phyloP scores from a whole-genome alignment of 2,329 filamentous ascomycete genomes.

The Periconia sp. region DNA sequence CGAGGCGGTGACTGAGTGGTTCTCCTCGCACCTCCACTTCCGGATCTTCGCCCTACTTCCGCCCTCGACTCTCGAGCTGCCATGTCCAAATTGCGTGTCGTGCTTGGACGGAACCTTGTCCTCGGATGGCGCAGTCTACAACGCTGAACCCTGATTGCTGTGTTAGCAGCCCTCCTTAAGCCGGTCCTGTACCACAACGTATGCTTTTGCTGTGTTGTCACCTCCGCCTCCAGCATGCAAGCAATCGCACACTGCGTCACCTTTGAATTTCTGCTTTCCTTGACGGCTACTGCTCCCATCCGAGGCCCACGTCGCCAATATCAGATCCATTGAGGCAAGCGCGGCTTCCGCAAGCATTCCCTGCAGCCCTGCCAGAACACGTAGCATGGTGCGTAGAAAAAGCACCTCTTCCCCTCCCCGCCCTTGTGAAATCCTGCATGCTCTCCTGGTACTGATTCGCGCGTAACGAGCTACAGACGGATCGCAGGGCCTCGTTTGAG shows the following conservation, averaged over 20 bases:
- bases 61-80: conserved; percentile 25
- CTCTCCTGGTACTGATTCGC: conserved; percentile 28
- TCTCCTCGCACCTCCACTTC: conserved; percentile 18
- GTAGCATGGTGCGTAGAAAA: conserved; percentile 48
- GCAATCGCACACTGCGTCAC: conserved; percentile 39
- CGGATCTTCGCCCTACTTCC: conserved; percentile 10
- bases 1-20: conserved; percentile 38
- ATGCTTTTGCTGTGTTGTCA: conserved; percentile 25
- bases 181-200: conserved; percentile 40
- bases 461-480: conserved; percentile 31
- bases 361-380: conserved; percentile 30
- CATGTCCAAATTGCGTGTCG: conserved; percentile 25
- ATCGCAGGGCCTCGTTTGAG: conserved; percentile 31
- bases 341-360: conserved; percentile 29
- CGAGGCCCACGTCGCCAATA: conserved; percentile 31
- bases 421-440: conserved; percentile 12
- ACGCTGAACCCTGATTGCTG: conserved; percentile 29
- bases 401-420: conserved; percentile 17
- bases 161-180: conserved; percentile 32
- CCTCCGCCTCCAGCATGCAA: conserved; percentile 43
- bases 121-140: conserved; percentile 17
- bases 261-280: conserved; percentile 25
- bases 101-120: conserved; percentile 9
- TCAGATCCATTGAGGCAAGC: conserved; percentile 43
- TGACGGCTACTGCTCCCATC: conserved; percentile 23